These are phyloP conservation scores for Coprinopsis marcescibilis DNA, from an alignment of 768 basidiomycete genomes.

Conservation along the genomic window DNA sequence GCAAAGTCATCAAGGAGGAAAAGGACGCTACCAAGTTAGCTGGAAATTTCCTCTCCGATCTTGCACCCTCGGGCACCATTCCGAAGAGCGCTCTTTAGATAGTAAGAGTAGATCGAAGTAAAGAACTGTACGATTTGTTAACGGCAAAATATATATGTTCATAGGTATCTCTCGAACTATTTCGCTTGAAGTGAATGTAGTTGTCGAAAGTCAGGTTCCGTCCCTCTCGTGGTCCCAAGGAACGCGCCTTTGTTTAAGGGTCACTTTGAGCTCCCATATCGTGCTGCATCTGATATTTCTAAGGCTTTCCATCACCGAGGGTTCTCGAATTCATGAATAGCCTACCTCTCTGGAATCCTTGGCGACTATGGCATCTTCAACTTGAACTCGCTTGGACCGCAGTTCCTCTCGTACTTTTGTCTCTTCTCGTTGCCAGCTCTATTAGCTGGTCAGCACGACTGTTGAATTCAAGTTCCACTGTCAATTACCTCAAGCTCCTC, in stretches of 20 bases:
- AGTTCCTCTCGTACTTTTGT: slow-evolving; percentile 42
- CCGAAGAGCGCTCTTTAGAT: slow-evolving; percentile 7
- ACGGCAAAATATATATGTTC: no score
- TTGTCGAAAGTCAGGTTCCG: no score
- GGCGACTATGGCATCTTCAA: slow-evolving; percentile 28
- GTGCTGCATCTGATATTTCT: no score
- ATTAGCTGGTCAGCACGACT: not conserved
- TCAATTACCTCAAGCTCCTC: slow-evolving; percentile 4
- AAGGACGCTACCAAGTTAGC: slow-evolving; percentile 53
- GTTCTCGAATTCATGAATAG: not conserved
- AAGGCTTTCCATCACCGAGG: no score
- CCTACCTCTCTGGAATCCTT: slow-evolving; percentile 11
- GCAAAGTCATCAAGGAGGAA: slow-evolving; percentile 70
- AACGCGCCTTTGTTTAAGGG: no score
- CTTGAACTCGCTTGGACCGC: slow-evolving; percentile 38
- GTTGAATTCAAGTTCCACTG: not conserved
- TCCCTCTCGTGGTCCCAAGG: no score
- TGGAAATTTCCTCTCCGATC: slow-evolving; percentile 26
- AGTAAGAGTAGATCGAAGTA: not conserved
- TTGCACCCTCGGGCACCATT: slow-evolving; percentile 8
- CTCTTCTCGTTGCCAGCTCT: slow-evolving; percentile 34
- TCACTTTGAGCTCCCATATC: no score
- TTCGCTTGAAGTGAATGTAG: no score
- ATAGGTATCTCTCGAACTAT: no score
- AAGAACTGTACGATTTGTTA: slow-evolving; percentile 13